Percentiles rank a stretch among this genome's conserved stretches.
phyloP scores from a whole-genome alignment of 805 yeast species.

The Blastobotrys americana region DNA sequence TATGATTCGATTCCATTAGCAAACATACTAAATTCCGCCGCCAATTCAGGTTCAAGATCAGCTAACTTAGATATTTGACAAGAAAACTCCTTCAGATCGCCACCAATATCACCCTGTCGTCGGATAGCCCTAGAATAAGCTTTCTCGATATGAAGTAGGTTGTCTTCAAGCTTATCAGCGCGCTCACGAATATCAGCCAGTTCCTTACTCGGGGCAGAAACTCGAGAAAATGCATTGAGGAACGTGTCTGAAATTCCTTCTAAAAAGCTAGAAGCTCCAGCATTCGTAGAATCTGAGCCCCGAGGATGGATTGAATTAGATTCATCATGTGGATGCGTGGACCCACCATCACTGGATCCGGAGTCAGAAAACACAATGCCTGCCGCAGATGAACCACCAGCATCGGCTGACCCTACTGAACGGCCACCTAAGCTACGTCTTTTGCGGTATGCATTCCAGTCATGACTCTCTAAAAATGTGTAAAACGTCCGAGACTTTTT shows the following conservation, averaged over 20 bases:
- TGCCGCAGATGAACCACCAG: background rate
- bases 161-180: constrained; percentile 77
- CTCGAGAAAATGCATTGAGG: constrained; percentile 87
- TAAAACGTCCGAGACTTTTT: constrained; percentile 63
- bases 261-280: constrained; percentile 36
- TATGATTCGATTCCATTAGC: constrained; percentile 42
- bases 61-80: constrained; percentile 64
- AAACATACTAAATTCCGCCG: constrained; percentile 36
- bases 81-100: constrained; percentile 66
- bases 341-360: constrained; percentile 6
- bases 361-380: constrained; percentile 6
- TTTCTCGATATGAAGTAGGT: constrained; percentile 68
- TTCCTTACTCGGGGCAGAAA: constrained; percentile 56
- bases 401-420: constrained; percentile 9
- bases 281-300: background rate
- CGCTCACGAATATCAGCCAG: constrained; percentile 77
- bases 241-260: constrained; percentile 87
- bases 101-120: constrained; percentile 63
- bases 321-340: constrained; percentile 12
- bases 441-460: constrained; percentile 58
- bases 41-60: constrained; percentile 42
- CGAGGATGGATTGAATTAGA: background rate
- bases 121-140: constrained; percentile 66
- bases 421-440: constrained; percentile 12
- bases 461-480: constrained; percentile 63